A percentile compares a stretch with the other conserved stretches of the same genome.
Conservation (phyloP, 208 protist species). For the Willaertia magna region DNA sequence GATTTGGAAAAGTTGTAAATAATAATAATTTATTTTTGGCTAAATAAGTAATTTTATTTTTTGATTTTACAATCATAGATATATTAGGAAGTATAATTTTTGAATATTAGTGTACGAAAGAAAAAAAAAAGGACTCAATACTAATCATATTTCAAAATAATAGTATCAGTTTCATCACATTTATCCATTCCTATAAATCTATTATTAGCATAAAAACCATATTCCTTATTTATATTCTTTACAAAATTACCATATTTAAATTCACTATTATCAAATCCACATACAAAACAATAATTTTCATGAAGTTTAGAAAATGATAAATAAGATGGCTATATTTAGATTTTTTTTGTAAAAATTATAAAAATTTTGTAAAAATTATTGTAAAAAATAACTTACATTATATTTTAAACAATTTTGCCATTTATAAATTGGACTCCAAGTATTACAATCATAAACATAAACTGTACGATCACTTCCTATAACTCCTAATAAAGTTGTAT, state of each 20-base stretch:
- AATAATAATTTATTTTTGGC: too few species aligned
- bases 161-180: too few species aligned
- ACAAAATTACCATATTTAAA: conserved; percentile 1
- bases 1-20: too few species aligned
- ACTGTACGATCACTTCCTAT: neutral
- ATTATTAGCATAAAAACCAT: neutral
- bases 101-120: too few species aligned
- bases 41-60: too few species aligned
- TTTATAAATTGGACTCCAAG: neutral
- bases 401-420: conserved; percentile 1
- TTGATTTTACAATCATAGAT: too few species aligned
- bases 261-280: conserved; percentile 5
- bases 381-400: neutral
- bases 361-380: too few species aligned
- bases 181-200: neutral
- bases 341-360: too few species aligned
- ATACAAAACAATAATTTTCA: neutral
- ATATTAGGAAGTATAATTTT: too few species aligned
- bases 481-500: neutral
- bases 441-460: neutral
- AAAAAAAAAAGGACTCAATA: too few species aligned
- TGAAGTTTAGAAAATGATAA: neutral
- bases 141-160: too few species aligned
- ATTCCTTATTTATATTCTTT: neutral
- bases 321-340: neutral